Conservation (phyloP, 345 rosid genomes). For the Bruguiera parviflora region DNA sequence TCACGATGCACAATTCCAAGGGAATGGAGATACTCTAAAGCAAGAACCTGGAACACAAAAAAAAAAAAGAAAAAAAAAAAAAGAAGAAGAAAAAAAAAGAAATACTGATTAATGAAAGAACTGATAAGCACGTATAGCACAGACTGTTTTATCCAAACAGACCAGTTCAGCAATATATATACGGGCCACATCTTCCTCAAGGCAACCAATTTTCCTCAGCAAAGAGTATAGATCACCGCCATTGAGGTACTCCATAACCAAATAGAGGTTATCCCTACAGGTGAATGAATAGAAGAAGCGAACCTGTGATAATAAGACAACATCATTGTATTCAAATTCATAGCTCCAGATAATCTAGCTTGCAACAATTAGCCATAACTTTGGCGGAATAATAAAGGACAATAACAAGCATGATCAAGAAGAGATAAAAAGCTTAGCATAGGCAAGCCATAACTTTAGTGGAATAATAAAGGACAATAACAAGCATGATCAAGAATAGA, state of each 20-base stretch:
- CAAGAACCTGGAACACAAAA: conserved; percentile 60
- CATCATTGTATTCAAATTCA: not conserved
- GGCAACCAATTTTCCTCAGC: conserved; percentile 77
- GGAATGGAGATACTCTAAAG: conserved; percentile 80
- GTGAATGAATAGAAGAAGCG: conserved; percentile 80
- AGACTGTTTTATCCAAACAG: conserved; percentile 25
- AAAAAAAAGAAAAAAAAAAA: conserved; percentile 11
- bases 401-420: conserved; percentile 1
- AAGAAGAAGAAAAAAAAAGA: conserved; percentile 11
- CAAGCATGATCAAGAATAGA: not conserved
- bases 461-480: not conserved
- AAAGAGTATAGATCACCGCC: conserved; percentile 82
- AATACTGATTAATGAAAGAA: conserved; percentile 9
- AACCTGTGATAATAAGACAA: conserved; percentile 52
- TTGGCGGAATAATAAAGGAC: not conserved
- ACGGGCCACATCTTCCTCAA: conserved; percentile 73
- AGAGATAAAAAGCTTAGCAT: conserved; percentile 1
- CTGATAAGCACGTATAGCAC: conserved; percentile 9
- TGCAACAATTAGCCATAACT: conserved; percentile 8
- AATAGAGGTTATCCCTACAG: conserved; percentile 79
- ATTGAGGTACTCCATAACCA: conserved; percentile 91
- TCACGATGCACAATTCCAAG: conserved; percentile 78
- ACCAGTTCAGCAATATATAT: conserved; percentile 84
- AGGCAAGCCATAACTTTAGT: not conserved
- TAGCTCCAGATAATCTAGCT: conserved; percentile 3